Evolutionary conservation across 1,139 yeast genomes (phyloP), one percentile per base, ranked within the genome.

Genomic region (Insectozyma bohioensis): DNA sequence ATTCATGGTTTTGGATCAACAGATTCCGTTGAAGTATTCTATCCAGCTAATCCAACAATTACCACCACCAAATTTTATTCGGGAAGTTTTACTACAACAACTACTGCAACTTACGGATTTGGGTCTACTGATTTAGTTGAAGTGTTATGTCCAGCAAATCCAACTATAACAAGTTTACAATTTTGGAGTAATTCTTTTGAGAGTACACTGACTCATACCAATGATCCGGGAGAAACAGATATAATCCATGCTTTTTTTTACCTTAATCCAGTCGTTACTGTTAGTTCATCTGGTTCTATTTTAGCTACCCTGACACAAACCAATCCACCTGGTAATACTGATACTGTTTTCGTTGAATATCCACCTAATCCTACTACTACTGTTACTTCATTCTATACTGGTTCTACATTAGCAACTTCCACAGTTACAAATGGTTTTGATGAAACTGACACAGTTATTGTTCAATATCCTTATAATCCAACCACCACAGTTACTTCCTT

Each of bases 241-340:
- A 42, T 50, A 12, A 50, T 49, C 2, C 34, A 43, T 23, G 44
- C 51, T 13, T 46, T 44, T n/a, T n/a, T n/a, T n/a, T n/a, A n/a
- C n/a, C n/a, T n/a, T n/a, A n/a, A 17, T 17, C 8, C 20, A 6
- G 6, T 9, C 12, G 50, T 51, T 3, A 34, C 43, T 25, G 45
- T 52, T 13, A 12, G 20, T 28, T 33, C 46, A 8, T n/a, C 13
- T 7, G 22, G 27, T 6, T 20, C 30, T 6, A 20, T 11, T 21
- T 10, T 14, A 9, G 16, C 32, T 6, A 25, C 20, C 4, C 14
- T 29, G 3, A 43, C 49, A 14, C 13, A 20, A 4, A 36, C 48
- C 5, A 21, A 16, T 12, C 21, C 41, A 5, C 31, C 37, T 6
- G 37, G 34, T 13, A 48, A 37, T 6, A 47, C 52, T 5, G 44